Evolutionary conservation across 352 stramenopile species (phyloP), one percentile per base, ranked within the genome.

Genomic region (Globisporangium cederbergense): DNA sequence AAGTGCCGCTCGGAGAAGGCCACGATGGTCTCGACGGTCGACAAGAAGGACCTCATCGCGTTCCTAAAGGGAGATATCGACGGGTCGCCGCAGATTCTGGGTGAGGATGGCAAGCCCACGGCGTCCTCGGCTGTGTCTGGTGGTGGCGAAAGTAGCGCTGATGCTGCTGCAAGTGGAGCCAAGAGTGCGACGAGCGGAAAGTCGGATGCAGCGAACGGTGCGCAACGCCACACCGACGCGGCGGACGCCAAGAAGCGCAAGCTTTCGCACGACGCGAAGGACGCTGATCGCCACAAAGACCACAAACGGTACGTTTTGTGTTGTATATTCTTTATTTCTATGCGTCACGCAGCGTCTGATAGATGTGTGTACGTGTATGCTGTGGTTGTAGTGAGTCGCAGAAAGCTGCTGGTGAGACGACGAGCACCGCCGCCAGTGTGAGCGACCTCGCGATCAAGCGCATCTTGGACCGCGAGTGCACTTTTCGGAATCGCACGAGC

Each of bases 41-140:
- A 96, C 67, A 96, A 96, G 74, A 91, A 93, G 52, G 87, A 96
- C 60, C 78, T 96, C 34, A 77, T 96, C 60, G 80, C 87, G 52
- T 96, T 85, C 66, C 53, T 96, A 10, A 91, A 91, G 57, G 87
- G 87, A 5, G 87, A 96, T 65, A 93, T 91, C 36, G 87, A 96
- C 47, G 74, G 47, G 2, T 92, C 82, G 61, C 68, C 82, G 11
- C 87, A 96, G 75, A 90, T 94, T 38, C 53, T 78, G 30, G 77
- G 76, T 43, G 68, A 63, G 2, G 64, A 65, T 10, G 63, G 56
- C 1, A 51, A 65, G 25, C 52, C 55, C 14, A 66, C 45, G n/a
- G 53, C 52, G n/a, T 20, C 43, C 16, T 20, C 43, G 16, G 45
- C 34, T 32, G 34, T 32, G 25, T 34, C 32, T 16, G 45, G 50